A percentile compares a stretch with the other conserved stretches of the same genome.
Conservation (phyloP, 768 basidiomycete species). For the Boletales sp. region DNA sequence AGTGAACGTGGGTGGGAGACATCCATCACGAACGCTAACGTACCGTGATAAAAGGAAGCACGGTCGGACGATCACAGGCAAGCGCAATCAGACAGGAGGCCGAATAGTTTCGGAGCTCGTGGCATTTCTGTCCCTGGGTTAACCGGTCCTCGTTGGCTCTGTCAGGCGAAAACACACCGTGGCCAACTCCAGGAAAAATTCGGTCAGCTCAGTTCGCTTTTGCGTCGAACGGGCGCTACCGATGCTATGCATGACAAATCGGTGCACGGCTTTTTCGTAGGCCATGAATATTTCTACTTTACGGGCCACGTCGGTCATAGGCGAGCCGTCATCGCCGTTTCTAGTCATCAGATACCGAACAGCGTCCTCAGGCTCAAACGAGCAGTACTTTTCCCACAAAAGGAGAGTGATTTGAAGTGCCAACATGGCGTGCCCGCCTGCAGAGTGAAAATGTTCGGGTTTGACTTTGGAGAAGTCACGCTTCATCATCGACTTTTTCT, state of each 20-base stretch:
- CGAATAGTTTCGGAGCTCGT: conserved; percentile 45
- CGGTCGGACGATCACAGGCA: conserved; percentile 39
- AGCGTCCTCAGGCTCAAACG: conserved; percentile 42
- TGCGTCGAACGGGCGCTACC: conserved; percentile 19
- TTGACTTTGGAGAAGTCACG: conserved; percentile 26
- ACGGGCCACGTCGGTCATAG: conserved; percentile 28
- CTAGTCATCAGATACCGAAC: conserved; percentile 38
- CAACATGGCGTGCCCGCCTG: conserved; percentile 39
- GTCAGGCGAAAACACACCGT: conserved; percentile 27
- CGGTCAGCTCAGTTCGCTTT: conserved; percentile 26
- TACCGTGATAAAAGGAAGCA: conserved; percentile 31
- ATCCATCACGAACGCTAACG: neutral
- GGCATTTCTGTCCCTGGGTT: conserved; percentile 35
- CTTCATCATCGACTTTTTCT: conserved; percentile 28
- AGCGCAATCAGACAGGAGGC: conserved; percentile 38
- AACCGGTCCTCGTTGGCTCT: neutral
- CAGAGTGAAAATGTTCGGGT: conserved; percentile 33
- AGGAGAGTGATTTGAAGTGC: conserved; percentile 43
- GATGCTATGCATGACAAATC: conserved; percentile 42
- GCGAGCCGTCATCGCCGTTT: conserved; percentile 22
- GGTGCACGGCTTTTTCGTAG: conserved; percentile 35
- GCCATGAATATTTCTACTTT: conserved; percentile 30
- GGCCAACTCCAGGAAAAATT: conserved; percentile 46
- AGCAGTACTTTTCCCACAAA: conserved; percentile 35
- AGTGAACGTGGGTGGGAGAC: neutral